A percentile compares a stretch with the other conserved stretches of the same genome.
These are phyloP conservation scores for Dissophora globulifera DNA, from an alignment of 192 early-diverging fungal species.

Conservation along the genomic window DNA sequence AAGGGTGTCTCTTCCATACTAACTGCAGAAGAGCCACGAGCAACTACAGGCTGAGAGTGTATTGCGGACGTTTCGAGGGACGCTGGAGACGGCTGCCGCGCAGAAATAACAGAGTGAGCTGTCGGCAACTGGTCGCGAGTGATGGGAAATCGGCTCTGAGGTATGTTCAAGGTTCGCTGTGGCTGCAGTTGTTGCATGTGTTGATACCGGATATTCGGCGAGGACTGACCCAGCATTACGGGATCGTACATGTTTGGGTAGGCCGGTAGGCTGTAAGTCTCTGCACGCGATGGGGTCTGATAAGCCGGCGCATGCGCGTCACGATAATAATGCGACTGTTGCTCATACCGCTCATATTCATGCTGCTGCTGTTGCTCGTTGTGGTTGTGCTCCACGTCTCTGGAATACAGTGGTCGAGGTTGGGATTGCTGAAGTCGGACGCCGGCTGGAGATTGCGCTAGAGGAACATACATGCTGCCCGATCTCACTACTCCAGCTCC, in stretches of 20 bases:
- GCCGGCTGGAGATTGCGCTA: not conserved
- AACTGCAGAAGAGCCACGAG: not conserved
- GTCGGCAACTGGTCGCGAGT: constrained; percentile 38
- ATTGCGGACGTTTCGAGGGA: constrained; percentile 6
- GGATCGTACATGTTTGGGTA: not conserved
- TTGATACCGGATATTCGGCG: not conserved
- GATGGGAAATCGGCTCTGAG: constrained; percentile 6
- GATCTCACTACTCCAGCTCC: constrained; percentile 13
- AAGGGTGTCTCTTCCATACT: too few relatives aligned
- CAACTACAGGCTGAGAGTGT: not conserved
- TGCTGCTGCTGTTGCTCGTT: constrained; percentile 20
- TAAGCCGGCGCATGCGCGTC: constrained; percentile 4
- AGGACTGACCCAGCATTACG: not conserved
- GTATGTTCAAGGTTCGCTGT: constrained; percentile 7
- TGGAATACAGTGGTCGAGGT: constrained; percentile 11
- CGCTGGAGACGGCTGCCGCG: constrained; percentile 17
- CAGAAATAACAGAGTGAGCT: constrained; percentile 23
- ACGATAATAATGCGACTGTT: constrained; percentile 36
- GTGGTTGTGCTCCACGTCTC: constrained; percentile 9
- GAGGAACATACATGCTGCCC: constrained; percentile 9
- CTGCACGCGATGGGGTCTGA: too few relatives aligned
- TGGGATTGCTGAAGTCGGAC: constrained; percentile 6
- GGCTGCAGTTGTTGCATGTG: constrained; percentile 26
- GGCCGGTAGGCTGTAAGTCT: too few relatives aligned
- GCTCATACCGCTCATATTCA: constrained; percentile 41